Evolutionary conservation across 345 rosid species (phyloP), one percentile per base, ranked within the genome.

Genomic region (Eutrema japonicum): DNA sequence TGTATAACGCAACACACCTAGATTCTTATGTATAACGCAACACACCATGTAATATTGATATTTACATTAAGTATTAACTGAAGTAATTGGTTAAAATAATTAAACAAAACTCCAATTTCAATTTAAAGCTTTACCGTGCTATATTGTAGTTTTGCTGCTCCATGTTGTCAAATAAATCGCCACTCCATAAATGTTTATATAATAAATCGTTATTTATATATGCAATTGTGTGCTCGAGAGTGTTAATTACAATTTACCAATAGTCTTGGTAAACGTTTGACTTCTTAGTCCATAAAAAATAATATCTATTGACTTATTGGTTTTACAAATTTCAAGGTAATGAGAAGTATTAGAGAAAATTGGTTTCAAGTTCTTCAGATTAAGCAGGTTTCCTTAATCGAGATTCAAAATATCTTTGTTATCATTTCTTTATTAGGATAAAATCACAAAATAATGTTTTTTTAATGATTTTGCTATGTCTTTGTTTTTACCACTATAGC

Each of bases 251-350:
- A 7, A 45, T 64, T 66, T 38, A 16, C 14, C 35, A 55, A 55
- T 57, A 45, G 56, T 57, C 11, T 27, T 70, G 36, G 38, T 30
- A 71, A 60, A 13, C 16, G 10, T 46, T 60, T 41, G 68, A 61
- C 51, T 40, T 57, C 4, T 8, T n/a, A 50, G 41, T 49, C 18
- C 46, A 46, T 13, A 8, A 18, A 16, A 43, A 4, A 10, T 5
- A 27, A 7, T 10, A n/a, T 51, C 2, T 22, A 56, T 33, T 38
- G 16, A 37, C 52, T 30, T 29, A 4, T 30, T 64, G 18, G 32
- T 62, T 63, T 5, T 7, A 36, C 10, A 36, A 56, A 29, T 47
- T 56, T 57, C 61, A 40, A 29, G 61, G 35, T 18, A 71, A 29
- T 30, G 35, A 61, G 32, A 18, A 13, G 29, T 46, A 11, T 55